A percentile compares a stretch with the other conserved stretches of the same genome.
Evolutionary conservation across 371 early-diverging fungal species (phyloP).

Genomic region (Mortierella sp.): DNA sequence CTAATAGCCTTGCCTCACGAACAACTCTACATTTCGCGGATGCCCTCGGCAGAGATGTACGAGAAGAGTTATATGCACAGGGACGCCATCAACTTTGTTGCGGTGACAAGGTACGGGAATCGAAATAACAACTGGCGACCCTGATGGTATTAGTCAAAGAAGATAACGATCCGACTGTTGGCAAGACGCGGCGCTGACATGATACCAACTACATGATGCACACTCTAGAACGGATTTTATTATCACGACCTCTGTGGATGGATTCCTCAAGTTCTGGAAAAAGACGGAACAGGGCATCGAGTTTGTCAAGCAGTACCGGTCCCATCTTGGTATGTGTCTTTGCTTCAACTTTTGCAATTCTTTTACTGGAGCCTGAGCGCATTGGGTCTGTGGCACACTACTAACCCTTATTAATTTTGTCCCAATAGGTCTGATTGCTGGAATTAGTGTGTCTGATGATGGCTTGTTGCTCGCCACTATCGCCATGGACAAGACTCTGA

Average conservation of each 20-base stretch:
- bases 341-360: background rate
- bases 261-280: slow-evolving; percentile 99
- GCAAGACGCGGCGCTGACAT: background rate
- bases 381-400: background rate
- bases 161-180: too few relatives aligned
- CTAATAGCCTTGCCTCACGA: slow-evolving; percentile 77
- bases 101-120: slow-evolving; percentile 72
- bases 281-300: slow-evolving; percentile 94
- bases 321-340: slow-evolving; percentile 77
- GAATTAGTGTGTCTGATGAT: slow-evolving; percentile 80
- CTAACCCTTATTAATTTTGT: background rate
- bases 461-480: slow-evolving; percentile 87
- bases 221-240: slow-evolving; percentile 86
- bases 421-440: slow-evolving; percentile 62
- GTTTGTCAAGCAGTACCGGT: slow-evolving; percentile 96
- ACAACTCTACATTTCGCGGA: slow-evolving; percentile 76
- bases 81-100: slow-evolving; percentile 85
- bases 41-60: slow-evolving; percentile 92
- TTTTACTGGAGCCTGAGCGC: background rate
- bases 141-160: background rate
- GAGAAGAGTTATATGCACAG: slow-evolving; percentile 97
- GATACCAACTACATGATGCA: background rate
- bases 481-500: slow-evolving; percentile 86
- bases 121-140: background rate
- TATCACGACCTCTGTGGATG: slow-evolving; percentile 94